Evolutionary conservation across 331 rosid genomes (phyloP).

Genomic region (Prunus yedoensis): DNA sequence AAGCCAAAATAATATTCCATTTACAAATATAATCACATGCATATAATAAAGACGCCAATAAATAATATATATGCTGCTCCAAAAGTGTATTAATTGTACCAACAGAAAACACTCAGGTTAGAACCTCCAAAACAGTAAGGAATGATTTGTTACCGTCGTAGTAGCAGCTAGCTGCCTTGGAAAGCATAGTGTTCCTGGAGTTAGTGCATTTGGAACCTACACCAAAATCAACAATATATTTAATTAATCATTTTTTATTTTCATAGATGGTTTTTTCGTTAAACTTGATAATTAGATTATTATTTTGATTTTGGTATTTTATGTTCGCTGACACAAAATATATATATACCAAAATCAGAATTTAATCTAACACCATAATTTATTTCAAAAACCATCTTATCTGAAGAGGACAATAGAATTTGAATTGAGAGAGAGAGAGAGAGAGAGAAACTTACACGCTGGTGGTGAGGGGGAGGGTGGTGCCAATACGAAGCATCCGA

Average conservation of each 20-base stretch:
- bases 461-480: constrained; percentile 39
- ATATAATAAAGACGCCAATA: background rate
- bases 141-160: constrained; percentile 53
- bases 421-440: no score
- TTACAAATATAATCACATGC: background rate
- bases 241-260: background rate
- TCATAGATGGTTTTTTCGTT: no score
- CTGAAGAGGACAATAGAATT: no score
- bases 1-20: constrained; percentile 8
- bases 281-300: no score
- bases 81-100: constrained; percentile 10
- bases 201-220: constrained; percentile 51
- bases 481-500: constrained; percentile 65
- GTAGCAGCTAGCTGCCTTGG: constrained; percentile 53
- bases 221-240: background rate
- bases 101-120: constrained; percentile 1
- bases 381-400: no score
- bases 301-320: no score
- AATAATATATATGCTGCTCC: background rate
- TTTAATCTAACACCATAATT: no score
- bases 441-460: constrained; percentile 27
- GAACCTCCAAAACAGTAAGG: constrained; percentile 42
- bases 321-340: no score
- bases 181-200: constrained; percentile 59
- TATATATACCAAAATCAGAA: no score